Conservation (phyloP, 768 basidiomycete species). For the Mrakia hoshinonis region DNA sequence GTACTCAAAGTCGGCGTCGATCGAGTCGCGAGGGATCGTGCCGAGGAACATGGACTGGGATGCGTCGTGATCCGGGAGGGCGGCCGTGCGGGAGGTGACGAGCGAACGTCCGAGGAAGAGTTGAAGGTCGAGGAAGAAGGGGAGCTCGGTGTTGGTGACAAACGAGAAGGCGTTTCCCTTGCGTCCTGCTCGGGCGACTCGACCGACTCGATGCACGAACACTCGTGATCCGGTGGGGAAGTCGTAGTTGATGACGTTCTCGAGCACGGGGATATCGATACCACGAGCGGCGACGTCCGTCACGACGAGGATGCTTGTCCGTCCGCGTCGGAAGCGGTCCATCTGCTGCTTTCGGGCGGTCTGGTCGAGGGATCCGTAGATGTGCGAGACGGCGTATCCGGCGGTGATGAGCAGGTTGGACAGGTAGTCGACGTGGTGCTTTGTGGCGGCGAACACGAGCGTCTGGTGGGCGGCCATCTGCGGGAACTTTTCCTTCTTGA, state of each 20-base stretch:
- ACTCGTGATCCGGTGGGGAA: constrained; percentile 89
- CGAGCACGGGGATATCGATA: constrained; percentile 91
- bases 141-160: constrained; percentile 72
- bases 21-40: constrained; percentile 63
- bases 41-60: constrained; percentile 57
- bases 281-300: constrained; percentile 98
- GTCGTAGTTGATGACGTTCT: constrained; percentile 96
- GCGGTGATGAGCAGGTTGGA: constrained; percentile 63
- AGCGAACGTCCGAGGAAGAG: constrained; percentile 79
- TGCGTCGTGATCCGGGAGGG: constrained; percentile 3
- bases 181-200: constrained; percentile 89
- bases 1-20: constrained; percentile 81
- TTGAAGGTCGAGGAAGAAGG: constrained; percentile 84
- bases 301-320: constrained; percentile 78
- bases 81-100: constrained; percentile 30
- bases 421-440: constrained; percentile 97
- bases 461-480: constrained; percentile 77
- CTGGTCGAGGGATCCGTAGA: constrained; percentile 93
- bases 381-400: constrained; percentile 83
- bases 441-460: constrained; percentile 88
- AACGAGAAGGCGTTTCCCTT: constrained; percentile 97
- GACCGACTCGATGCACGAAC: constrained; percentile 92
- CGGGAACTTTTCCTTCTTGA: constrained; percentile 28
- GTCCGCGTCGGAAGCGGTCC: constrained; percentile 73
- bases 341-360: constrained; percentile 79